Evolutionary conservation across 2,329 filamentous ascomycete genomes (phyloP).

Genomic region (Orbilia ellipsospora): DNA sequence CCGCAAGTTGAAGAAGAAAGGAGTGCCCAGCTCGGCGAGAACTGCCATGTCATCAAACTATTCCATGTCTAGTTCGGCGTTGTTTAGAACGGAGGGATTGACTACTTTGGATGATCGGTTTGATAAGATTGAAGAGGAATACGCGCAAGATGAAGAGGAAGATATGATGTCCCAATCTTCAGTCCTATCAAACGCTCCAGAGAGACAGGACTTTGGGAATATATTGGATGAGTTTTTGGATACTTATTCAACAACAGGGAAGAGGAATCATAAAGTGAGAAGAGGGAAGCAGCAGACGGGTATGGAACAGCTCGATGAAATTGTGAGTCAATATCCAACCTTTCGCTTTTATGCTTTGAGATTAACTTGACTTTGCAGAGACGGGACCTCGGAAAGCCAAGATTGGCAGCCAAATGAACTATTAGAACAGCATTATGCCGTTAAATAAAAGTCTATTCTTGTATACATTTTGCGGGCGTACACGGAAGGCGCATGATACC

Average conservation of each 20-base stretch:
- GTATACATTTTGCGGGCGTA: constrained; percentile 25
- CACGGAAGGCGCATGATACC: constrained; percentile 18
- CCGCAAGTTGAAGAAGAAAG: constrained; percentile 81
- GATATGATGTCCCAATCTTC: constrained; percentile 61
- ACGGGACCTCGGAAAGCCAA: constrained; percentile 37
- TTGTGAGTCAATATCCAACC: constrained; percentile 66
- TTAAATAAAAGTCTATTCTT: too few relatives aligned
- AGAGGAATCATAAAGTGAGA: constrained; percentile 75
- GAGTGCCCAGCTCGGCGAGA: constrained; percentile 69
- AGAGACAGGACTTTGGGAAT: constrained; percentile 80
- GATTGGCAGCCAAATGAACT: constrained; percentile 19
- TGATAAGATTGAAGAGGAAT: constrained; percentile 86
- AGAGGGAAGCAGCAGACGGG: constrained; percentile 84
- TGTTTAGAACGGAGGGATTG: constrained; percentile 87
- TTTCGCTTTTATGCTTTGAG: background rate
- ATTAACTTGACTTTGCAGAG: constrained; percentile 37
- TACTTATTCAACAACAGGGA: constrained; percentile 76
- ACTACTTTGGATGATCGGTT: constrained; percentile 88
- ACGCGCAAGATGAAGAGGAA: constrained; percentile 68
- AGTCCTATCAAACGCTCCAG: constrained; percentile 48
- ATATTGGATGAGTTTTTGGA: constrained; percentile 95
- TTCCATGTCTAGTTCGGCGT: constrained; percentile 89
- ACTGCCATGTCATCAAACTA: constrained; percentile 83
- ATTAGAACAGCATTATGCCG: too few relatives aligned
- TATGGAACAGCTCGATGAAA: constrained; percentile 89